These are phyloP conservation scores for Clonostachys sp. DNA, from an alignment of 2,329 filamentous ascomycete genomes.

Conservation along the genomic window DNA sequence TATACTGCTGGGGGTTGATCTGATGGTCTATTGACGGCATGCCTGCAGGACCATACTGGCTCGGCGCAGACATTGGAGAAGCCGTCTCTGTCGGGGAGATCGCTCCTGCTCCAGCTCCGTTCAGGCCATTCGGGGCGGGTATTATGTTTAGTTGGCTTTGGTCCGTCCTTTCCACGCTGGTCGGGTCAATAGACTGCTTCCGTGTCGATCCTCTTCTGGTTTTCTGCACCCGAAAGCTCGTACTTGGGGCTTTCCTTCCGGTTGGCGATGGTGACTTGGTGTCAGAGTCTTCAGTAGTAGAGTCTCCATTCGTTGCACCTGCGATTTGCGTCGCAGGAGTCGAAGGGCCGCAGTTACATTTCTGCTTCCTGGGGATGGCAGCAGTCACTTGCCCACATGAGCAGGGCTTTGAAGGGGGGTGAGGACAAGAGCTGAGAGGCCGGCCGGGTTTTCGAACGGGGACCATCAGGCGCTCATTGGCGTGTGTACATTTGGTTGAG, in stretches of 20 bases:
- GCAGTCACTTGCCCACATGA: conserved; percentile 60
- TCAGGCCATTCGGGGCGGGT: conserved; percentile 9
- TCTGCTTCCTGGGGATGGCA: conserved; percentile 54
- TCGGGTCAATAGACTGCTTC: conserved; percentile 45
- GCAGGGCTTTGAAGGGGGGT: conserved; percentile 57
- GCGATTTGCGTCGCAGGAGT: conserved; percentile 12
- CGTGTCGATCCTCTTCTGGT: conserved; percentile 22
- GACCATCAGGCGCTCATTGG: conserved; percentile 62
- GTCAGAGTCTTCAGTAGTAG: conserved; percentile 3
- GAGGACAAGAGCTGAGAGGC: conserved; percentile 65
- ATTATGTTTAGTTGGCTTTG: conserved; percentile 44
- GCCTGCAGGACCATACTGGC: conserved; percentile 15
- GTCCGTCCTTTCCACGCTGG: conserved; percentile 47
- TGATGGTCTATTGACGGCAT: conserved; percentile 16
- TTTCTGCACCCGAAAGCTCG: conserved; percentile 42
- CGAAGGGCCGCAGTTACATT: conserved; percentile 44
- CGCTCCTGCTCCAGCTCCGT: conserved; percentile 15
- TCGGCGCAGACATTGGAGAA: too few species aligned
- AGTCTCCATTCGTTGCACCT: conserved; percentile 15
- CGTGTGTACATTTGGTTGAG: conserved; percentile 70
- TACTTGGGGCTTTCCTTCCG: conserved; percentile 18
- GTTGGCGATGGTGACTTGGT: conserved; percentile 17
- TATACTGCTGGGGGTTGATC: conserved; percentile 13
- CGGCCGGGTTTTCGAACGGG: conserved; percentile 69
- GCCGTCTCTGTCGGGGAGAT: conserved; percentile 14